Percentiles rank a stretch among this genome's conserved stretches.
phyloP scores from a whole-genome alignment of 768 basidiomycete species.

The Boletus edulis region DNA sequence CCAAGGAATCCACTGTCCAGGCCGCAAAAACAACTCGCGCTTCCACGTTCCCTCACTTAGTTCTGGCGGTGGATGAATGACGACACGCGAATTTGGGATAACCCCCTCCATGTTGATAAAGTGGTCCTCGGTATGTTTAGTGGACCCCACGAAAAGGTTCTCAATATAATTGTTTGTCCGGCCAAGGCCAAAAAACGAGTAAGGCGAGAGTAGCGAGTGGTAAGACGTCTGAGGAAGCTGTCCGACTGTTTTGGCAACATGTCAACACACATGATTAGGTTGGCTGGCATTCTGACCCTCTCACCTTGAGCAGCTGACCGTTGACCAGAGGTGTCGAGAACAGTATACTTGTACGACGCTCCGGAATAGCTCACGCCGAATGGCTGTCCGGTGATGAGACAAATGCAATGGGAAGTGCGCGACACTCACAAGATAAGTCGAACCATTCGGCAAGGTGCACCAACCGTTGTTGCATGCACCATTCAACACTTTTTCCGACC shows the following conservation, averaged over 20 bases:
- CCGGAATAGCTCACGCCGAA: slow-evolving; percentile 95
- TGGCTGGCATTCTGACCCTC: slow-evolving; percentile 2
- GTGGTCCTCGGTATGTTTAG: slow-evolving; percentile 66
- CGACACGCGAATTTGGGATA: slow-evolving; percentile 94
- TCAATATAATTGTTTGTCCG: slow-evolving; percentile 99
- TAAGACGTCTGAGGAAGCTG: slow-evolving; percentile 94
- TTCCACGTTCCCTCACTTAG: slow-evolving; percentile 65
- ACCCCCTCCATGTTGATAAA: slow-evolving; percentile 95
- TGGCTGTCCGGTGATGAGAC: slow-evolving; percentile 49
- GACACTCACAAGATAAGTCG: slow-evolving; percentile 70
- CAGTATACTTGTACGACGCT: slow-evolving; percentile 95
- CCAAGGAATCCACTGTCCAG: slow-evolving; percentile 98
- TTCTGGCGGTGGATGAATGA: slow-evolving; percentile 77
- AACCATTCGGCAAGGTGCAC: slow-evolving; percentile 63
- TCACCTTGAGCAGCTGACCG: slow-evolving; percentile 88
- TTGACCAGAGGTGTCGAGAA: slow-evolving; percentile 84
- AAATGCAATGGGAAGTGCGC: neutral
- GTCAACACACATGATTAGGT: slow-evolving; percentile 1
- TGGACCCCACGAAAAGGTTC: slow-evolving; percentile 95
- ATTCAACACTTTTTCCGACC: slow-evolving; percentile 64
- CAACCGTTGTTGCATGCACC: slow-evolving; percentile 86
- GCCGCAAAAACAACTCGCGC: slow-evolving; percentile 84
- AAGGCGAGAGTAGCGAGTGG: slow-evolving; percentile 86
- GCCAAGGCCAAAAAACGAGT: slow-evolving; percentile 94
- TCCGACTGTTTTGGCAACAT: slow-evolving; percentile 52